Conservation (phyloP, 345 rosid species). For the Trapa incisa region DNA sequence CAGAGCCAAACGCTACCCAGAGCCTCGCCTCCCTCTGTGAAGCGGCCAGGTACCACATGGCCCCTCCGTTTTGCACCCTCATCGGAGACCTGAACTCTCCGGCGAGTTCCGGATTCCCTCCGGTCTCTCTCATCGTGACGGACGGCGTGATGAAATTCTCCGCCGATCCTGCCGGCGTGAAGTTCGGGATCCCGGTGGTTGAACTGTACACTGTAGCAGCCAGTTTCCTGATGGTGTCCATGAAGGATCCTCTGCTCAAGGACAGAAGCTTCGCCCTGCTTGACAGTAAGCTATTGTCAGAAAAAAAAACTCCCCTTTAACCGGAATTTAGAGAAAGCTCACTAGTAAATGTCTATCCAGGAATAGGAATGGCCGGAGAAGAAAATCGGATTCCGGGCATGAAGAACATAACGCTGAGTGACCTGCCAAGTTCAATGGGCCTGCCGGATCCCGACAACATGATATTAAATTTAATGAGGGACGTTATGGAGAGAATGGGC, state of each 20-base stretch:
- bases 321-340: too few relatives aligned
- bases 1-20: conserved; percentile 8
- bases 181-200: neutral
- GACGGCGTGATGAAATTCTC: conserved; percentile 10
- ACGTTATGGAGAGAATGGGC: conserved; percentile 15
- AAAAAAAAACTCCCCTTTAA: too few relatives aligned
- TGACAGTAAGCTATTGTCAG: conserved; percentile 1
- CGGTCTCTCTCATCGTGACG: conserved; percentile 12
- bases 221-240: neutral
- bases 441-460: neutral
- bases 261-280: conserved; percentile 8
- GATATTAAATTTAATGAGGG: neutral
- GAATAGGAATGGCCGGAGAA: too few relatives aligned
- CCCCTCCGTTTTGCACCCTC: neutral
- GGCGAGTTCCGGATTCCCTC: neutral
- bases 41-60: neutral
- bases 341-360: too few relatives aligned
- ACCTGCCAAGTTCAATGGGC: neutral
- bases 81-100: neutral
- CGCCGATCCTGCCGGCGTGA: neutral
- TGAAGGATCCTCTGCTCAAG: neutral
- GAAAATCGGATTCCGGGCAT: neutral
- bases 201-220: neutral
- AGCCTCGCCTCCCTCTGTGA: neutral
- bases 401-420: neutral